A percentile compares a stretch with the other conserved stretches of the same genome.
phyloP scores from a whole-genome alignment of 352 stramenopile species.

The Phytophthora constricta region DNA sequence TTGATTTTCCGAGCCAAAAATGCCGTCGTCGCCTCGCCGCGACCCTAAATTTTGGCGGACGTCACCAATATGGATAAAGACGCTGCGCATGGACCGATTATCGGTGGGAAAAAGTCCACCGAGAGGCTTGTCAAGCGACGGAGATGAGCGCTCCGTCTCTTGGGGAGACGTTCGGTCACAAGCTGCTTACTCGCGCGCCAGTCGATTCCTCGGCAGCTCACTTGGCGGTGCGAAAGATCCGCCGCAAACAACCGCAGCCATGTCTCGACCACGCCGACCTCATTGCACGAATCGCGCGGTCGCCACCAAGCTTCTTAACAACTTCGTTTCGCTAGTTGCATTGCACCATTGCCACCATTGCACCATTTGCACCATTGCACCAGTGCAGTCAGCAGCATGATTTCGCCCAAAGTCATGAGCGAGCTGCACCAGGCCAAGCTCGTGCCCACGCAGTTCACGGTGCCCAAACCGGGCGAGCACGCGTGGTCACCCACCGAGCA shows the following conservation, averaged over 20 bases:
- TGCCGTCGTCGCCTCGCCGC: neutral
- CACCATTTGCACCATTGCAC: constrained; percentile 12
- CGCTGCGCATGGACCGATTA: too few relatives aligned
- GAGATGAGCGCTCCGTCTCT: constrained; percentile 39
- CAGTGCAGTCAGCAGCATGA: constrained; percentile 32
- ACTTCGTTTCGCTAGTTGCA: constrained; percentile 24
- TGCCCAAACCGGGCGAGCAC: constrained; percentile 58
- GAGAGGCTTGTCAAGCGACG: neutral
- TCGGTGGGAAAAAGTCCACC: neutral
- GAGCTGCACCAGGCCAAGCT: constrained; percentile 63
- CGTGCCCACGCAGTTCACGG: constrained; percentile 64
- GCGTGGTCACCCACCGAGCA: constrained; percentile 57
- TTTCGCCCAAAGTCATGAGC: constrained; percentile 65
- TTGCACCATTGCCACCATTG: constrained; percentile 18
- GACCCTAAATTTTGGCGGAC: neutral
- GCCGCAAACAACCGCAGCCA: constrained; percentile 20
- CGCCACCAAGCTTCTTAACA: neutral
- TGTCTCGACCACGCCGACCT: constrained; percentile 17
- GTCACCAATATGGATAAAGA: too few relatives aligned
- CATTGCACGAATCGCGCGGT: constrained; percentile 36
- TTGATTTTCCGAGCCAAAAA: constrained; percentile 4
- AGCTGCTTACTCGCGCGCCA: constrained; percentile 16
- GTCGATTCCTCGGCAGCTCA: constrained; percentile 23
- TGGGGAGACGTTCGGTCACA: constrained; percentile 13
- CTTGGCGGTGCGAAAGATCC: constrained; percentile 9